A percentile compares a stretch with the other conserved stretches of the same genome.
phyloP scores from a whole-genome alignment of 192 early-diverging fungal genomes.

The Coemansia sp. region DNA sequence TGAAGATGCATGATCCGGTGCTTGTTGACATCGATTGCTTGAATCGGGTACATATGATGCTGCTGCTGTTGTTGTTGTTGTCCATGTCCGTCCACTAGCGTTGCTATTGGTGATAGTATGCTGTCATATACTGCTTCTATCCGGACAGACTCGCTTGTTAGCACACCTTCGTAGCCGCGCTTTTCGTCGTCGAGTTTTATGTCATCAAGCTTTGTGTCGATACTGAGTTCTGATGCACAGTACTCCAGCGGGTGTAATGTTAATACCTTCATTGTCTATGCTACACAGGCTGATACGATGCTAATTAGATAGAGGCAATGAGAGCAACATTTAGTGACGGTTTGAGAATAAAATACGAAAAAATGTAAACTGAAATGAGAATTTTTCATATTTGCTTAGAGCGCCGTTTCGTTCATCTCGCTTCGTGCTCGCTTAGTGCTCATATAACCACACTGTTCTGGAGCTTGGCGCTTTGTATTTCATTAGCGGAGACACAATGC shows the following conservation, averaged over 20 bases:
- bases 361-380: background rate
- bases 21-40: slow-evolving; percentile 9
- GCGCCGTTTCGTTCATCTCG: background rate
- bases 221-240: background rate
- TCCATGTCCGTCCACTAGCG: background rate
- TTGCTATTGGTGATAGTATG: background rate
- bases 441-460: background rate
- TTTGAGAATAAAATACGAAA: too few species aligned
- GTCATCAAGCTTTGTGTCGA: slow-evolving; percentile 8
- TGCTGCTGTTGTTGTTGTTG: background rate
- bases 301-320: background rate
- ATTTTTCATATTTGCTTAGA: background rate
- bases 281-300: background rate
- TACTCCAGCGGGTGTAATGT: slow-evolving; percentile 15
- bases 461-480: background rate
- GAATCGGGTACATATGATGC: background rate
- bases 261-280: background rate
- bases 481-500: background rate
- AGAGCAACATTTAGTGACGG: too few species aligned
- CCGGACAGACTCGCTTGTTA: background rate
- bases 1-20: slow-evolving; percentile 21
- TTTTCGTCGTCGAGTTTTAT: background rate
- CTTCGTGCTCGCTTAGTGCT: background rate
- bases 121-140: background rate
- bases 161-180: background rate